Evolutionary conservation across 1,284 basidiomycete species (phyloP), one percentile per base, ranked within the genome.

Genomic region (Heterobasidion annosum): DNA sequence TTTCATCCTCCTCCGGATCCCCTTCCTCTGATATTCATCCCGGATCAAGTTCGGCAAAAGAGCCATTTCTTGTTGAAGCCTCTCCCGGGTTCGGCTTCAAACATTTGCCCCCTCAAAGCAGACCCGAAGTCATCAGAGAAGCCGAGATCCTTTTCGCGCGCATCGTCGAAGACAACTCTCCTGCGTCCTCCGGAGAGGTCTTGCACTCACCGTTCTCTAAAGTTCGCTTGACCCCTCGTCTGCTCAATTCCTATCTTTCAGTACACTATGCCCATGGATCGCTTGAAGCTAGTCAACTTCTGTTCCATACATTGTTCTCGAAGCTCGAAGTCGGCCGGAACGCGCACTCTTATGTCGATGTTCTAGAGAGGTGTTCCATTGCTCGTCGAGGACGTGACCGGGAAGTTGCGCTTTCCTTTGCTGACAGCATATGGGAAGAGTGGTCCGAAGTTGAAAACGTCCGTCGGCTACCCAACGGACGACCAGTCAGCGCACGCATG

Each of bases 241-340:
- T 98, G 8, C 64, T 95, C 59, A 92, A 92, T 63, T 82, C 93
- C 1, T 98, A 92, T 65, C 70, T 98, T 42, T 81, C 88, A 1
- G 85, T 94, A 0, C 79, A 88, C 60, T 83, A 89, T 72, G 66
- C 75, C 57, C 85, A 91, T 61, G 66, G 78, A 0, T 70, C 77
- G 1, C 66, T 90, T 43, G 74, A 77, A 32, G 66, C 67, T 0
- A 72, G 80, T 10, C 69, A 68, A 8, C 69, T 73, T 13, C 63
- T 77, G 5, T 85, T 83, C 63, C 64, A 72, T 56, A 68, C 67
- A 7, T 57, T 85, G 2, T 85, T 79, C 56, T 64, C 67, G 10
- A 66, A 73, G 1, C 63, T 76, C 1, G 68, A 66, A 4, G 67
- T 82, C 0, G 55, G 60, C 51, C 73, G 75, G 19, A 84, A 82